Evolutionary conservation across 768 basidiomycete genomes (phyloP), one percentile per base, ranked within the genome.

Genomic region (Sistotremastrum niveocremeum): DNA sequence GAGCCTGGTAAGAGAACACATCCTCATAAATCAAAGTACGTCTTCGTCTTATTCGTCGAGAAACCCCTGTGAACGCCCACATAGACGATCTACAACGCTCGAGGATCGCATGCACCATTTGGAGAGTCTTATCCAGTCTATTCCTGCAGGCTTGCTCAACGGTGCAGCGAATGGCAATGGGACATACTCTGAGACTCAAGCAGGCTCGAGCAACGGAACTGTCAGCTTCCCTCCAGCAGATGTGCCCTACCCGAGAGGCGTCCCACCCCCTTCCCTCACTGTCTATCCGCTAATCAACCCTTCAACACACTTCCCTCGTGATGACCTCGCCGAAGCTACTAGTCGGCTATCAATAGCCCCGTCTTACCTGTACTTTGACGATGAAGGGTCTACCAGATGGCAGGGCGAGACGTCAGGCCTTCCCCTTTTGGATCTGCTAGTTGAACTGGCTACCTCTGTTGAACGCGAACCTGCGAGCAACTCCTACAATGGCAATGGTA

Each of bases 331-430:
- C 5, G 80, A 79, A 41, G 81, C 80, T 42, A 65, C 72, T 1
- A 70, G 77, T 8, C 73, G 77, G 30, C 73, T 79, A 63, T 77
- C 79, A 0, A 60, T 86, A 38, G 74, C 80, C 0, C 81, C 84
- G 2, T 84, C 84, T 0, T 89, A 89, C 59, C 72, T 89, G 34
- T 89, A 89, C 58, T 78, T 84, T 49, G 86, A 89, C 51, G 85
- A 89, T 56, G 84, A 88, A 58, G 86, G 86, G 3, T 84, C 80
- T 57, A 84, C 86, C 0, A 67, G 86, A 47, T 89, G 86, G 86
- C 86, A 89, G 64, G 90, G 91, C 32, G 89, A 93, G 56, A 88
- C 88, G 1, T 93, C 89, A 3, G 90, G 91, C 29, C 73, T 94
- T 0, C 91, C 91, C 4, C 73, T 94, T 4, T 73, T 93, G 30